phyloP scores from a whole-genome alignment of 495 filamentous ascomycete species.

The Physcia stellaris region DNA sequence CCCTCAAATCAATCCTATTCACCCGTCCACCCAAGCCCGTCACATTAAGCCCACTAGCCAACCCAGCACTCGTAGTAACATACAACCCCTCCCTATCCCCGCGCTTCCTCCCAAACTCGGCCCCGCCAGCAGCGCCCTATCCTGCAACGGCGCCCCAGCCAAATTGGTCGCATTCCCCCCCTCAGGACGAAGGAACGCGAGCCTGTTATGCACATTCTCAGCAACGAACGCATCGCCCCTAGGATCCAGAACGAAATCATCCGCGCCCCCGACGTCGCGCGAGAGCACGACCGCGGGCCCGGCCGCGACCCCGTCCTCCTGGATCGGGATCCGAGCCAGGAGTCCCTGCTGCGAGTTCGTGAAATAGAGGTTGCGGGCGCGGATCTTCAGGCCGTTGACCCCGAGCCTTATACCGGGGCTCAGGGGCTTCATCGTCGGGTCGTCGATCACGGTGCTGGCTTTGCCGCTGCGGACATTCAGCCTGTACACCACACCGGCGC shows the following conservation, averaged over 20 bases:
- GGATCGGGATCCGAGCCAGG: conserved; percentile 17
- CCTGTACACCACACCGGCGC: conserved; percentile 19
- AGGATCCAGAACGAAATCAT: conserved; percentile 20
- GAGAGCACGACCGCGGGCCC: conserved; percentile 7
- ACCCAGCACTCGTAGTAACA: not conserved
- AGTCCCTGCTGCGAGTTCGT: conserved; percentile 22
- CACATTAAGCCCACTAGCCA: not conserved
- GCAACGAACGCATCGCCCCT: conserved; percentile 13
- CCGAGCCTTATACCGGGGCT: conserved; percentile 16
- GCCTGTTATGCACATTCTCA: conserved; percentile 5
- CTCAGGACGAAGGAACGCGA: conserved; percentile 3
- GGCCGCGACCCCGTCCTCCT: conserved; percentile 13
- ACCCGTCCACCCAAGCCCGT: no score
- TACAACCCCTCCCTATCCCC: conserved; percentile 2
- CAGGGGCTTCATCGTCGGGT: conserved; percentile 17
- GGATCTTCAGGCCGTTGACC: conserved; percentile 24
- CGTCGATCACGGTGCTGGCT: conserved; percentile 13
- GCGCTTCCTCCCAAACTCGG: conserved; percentile 16
- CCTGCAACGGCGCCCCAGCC: conserved; percentile 8
- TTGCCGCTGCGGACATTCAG: conserved; percentile 13
- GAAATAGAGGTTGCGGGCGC: conserved; percentile 20
- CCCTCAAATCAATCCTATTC: no score
- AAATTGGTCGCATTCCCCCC: conserved; percentile 5
- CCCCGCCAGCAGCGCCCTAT: conserved; percentile 5
- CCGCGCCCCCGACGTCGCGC: conserved; percentile 6